phyloP scores from a whole-genome alignment of 306 rosid species.

The Arachis stenosperma region DNA sequence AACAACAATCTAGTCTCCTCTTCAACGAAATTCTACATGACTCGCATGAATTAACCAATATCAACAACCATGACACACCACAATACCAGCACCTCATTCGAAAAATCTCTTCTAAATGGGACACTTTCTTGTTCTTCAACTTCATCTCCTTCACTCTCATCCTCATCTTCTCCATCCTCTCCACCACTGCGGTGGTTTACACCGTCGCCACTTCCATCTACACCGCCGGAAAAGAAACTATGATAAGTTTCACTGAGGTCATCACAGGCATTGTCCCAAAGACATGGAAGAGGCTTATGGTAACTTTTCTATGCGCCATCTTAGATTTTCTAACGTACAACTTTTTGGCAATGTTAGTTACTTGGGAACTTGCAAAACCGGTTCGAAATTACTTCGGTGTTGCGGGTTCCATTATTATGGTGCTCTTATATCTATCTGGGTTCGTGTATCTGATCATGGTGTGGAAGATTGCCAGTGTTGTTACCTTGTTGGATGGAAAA shows the following conservation, averaged over 20 bases:
- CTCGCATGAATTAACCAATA: background rate
- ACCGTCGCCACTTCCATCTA: conserved; percentile 46
- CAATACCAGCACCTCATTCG: conserved; percentile 23
- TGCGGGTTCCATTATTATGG: background rate
- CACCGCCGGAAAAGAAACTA: conserved; percentile 32
- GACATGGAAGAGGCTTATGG: conserved; percentile 56
- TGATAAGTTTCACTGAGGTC: conserved; percentile 43
- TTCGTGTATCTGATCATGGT: conserved; percentile 49
- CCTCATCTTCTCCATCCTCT: conserved; percentile 48
- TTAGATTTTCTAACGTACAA: conserved; percentile 42
- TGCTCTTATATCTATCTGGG: conserved; percentile 42
- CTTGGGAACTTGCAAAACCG: background rate
- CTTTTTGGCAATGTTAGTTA: background rate
- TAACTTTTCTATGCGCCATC: conserved; percentile 53
- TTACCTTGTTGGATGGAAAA: conserved; percentile 65
- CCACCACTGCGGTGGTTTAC: conserved; percentile 59
- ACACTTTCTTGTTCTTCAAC: conserved; percentile 39
- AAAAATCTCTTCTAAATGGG: conserved; percentile 34
- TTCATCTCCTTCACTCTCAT: conserved; percentile 30
- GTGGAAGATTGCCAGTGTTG: conserved; percentile 66
- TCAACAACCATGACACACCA: background rate
- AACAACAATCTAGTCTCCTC: conserved; percentile 38
- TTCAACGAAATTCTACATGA: conserved; percentile 6
- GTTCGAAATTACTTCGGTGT: background rate
- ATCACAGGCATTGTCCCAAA: conserved; percentile 52